Evolutionary conservation across 805 yeast species (phyloP), one percentile per base, ranked within the genome.

Genomic region (Ogataea parapolymorpha): DNA sequence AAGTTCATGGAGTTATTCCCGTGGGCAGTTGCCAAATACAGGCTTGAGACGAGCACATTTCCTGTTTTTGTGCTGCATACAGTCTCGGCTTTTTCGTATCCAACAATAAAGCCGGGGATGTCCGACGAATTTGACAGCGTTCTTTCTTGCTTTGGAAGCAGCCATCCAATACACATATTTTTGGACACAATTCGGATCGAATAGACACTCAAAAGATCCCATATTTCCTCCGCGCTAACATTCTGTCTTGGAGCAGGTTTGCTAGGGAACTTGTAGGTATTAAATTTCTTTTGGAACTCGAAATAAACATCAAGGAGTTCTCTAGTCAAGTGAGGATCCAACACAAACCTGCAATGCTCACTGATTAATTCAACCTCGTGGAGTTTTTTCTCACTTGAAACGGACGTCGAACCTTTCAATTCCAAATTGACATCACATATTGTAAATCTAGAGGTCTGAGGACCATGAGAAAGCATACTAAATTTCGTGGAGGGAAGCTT

Each of bases 91-190:
- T 80, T 66, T 48, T 85, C 87, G 41, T 84, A 86, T 0, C 97
- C 97, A 23, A 79, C 46, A 27, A 85, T 80, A n/a, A 87, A 55
- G 9, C 96, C 96, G 0, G 88, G 88, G 16, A 49, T 44, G 6
- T 20, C 18, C 20, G 42, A 38, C 5, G 30, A 25, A 12, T 37
- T 33, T 4, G 35, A 39, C 3, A 70, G 71, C 2, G 55, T 45
- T 2, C 59, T 56, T 5, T 59, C 59, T 6, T 54, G 53, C 12
- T 55, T 57, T n/a, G 75, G 80, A 55, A 83, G 84, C 4, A 84
- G 57, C 89, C 95, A 87, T 0, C 96, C 95, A 25, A 84, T 44
- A 46, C 95, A 84, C 44, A 85, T 68, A 48, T 82, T 76, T 49
- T 80, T 74, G 0, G 87, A 75, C 5, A 80, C 57, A 17, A 83